Base-by-base conservation (phyloP, 2,329 filamentous ascomycete species). In the Periconia sp. region DNA sequence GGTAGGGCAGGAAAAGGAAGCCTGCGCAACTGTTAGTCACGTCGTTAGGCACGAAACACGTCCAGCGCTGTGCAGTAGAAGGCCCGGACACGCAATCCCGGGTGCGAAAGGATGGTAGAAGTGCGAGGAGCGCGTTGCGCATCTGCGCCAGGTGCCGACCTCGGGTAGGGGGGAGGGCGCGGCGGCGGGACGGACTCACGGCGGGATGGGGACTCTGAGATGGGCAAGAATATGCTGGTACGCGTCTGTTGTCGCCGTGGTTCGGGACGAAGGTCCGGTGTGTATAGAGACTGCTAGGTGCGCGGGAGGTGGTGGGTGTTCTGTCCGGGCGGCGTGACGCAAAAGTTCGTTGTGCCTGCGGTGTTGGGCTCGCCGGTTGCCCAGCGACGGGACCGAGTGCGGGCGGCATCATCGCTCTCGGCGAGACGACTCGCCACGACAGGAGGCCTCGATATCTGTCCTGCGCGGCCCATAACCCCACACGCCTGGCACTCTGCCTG, bases 321-420 rank as follows among this genome's bases (percentile, higher is more conserved):
- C 23, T 15, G 22, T 36, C 22, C 18, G 29, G 8, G 28, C 30
- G 34, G 13, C 10, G 39, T 24, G 29, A 34, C 25, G 34, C 39
- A 36, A 39, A 38, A 36, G 37, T 44, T 40, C 31, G 43, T 46
- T 37, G 43, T 36, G 23, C n/a, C 21, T 40, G 37, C n/a, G 36
- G 29, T 47, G 44, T 43, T 47, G 39, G 44, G 29, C 39, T 24
- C 15, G 28, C 21, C 34, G 36, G 43, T 46, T 33, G 44, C 39
- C 39, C 35, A 36, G 36, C 34, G 36, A 47, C 44, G 24, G 38
- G 21, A 13, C 30, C 30, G 12, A n/a, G 37, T 22, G 31, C 18
- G 39, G n/a, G 25, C 36, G 35, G 29, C 28, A 36, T 40, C 42
- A 45, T 40, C 18, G 42, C 36, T 29, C 12, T 13, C 36, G n/a